phyloP scores from a whole-genome alignment of 768 basidiomycete species.

The Leccinum incarnatum region DNA sequence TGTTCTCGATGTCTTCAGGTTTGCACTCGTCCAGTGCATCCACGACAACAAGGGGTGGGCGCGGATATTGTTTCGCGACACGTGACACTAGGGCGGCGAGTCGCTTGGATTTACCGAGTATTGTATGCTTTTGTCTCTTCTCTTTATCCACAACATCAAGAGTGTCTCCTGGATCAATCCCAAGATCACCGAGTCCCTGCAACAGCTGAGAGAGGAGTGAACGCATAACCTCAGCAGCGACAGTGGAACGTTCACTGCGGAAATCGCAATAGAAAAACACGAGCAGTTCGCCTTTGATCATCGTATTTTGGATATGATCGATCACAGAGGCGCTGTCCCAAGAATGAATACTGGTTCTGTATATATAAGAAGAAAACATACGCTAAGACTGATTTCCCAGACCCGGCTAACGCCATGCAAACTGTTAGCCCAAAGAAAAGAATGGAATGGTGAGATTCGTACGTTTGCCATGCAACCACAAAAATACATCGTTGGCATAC shows the following conservation, averaged over 20 bases:
- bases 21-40: conserved; percentile 20
- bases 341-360: not conserved
- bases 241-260: not conserved
- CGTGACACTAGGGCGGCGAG: not conserved
- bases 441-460: not conserved
- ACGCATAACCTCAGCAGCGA: not conserved
- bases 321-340: not conserved
- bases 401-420: not conserved
- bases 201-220: not conserved
- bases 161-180: not conserved
- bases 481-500: fast-evolving
- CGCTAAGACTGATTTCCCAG: not conserved
- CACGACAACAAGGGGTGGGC: conserved; percentile 5
- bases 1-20: not conserved
- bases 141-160: not conserved
- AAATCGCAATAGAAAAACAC: not conserved
- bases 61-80: not conserved
- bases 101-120: not conserved
- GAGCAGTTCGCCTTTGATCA: not conserved
- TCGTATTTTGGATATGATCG: not conserved
- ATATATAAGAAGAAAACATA: not conserved
- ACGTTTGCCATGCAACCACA: not conserved
- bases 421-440: not conserved
- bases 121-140: not conserved
- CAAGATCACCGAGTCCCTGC: not conserved